Evolutionary conservation across 768 basidiomycete genomes (phyloP).

Genomic region (Pisolithus sp.): DNA sequence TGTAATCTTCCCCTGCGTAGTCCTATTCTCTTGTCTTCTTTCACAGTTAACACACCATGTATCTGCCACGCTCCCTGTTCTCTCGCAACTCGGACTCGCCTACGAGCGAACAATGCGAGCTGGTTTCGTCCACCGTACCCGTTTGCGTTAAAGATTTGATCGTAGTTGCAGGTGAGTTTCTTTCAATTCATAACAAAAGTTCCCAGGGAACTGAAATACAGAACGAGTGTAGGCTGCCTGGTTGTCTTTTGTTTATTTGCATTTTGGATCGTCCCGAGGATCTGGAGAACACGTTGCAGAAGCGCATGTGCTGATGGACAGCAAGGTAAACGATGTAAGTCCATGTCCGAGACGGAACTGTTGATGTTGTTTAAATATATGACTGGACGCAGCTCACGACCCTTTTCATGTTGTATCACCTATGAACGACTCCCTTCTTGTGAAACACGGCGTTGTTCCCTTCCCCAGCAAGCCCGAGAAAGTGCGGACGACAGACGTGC

Average conservation of each 20-base stretch:
- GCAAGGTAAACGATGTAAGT: not conserved
- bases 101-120: not conserved
- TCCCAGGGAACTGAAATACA: not conserved
- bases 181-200: not conserved
- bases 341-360: not conserved
- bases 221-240: not conserved
- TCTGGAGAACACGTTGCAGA: not conserved
- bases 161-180: not conserved
- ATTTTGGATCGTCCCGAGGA: not conserved
- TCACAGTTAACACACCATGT: not conserved
- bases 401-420: slow-evolving; percentile 2
- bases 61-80: not conserved
- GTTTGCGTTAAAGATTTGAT: not conserved
- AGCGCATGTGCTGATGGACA: not conserved
- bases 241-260: not conserved
- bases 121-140: not conserved
- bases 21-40: not conserved
- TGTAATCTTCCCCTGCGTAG: no score
- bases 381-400: not conserved
- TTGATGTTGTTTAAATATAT: not conserved
- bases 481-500: slow-evolving; percentile 5
- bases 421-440: not conserved
- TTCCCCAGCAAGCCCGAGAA: slow-evolving; percentile 6
- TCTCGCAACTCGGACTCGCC: not conserved
- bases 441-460: slow-evolving; percentile 2